These are phyloP conservation scores for Cryphonectria carpinicola DNA, from an alignment of 2,329 filamentous ascomycete genomes.

Conservation along the genomic window DNA sequence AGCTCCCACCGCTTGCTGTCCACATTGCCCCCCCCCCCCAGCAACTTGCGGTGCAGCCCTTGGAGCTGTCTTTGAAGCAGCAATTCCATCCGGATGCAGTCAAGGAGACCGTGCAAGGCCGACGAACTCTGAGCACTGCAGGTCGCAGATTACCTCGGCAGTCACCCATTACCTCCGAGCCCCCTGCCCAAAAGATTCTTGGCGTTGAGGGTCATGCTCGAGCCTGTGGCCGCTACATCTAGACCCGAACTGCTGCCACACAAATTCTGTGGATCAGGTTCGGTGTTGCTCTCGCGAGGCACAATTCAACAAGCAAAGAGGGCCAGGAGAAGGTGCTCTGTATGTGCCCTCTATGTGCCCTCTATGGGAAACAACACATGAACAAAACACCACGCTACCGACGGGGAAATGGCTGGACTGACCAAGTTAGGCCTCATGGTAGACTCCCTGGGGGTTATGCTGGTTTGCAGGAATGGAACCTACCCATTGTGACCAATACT, in stretches of 20 bases:
- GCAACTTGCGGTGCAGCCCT: too few species aligned
- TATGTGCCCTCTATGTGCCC: too few species aligned
- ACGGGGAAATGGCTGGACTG: neutral
- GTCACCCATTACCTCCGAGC: neutral
- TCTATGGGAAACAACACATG: neutral
- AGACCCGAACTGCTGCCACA: too few species aligned
- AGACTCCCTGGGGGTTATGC: neutral
- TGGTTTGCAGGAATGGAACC: neutral
- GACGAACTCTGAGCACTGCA: neutral
- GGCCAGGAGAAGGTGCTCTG: neutral
- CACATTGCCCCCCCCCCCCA: neutral
- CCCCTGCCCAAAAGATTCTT: neutral
- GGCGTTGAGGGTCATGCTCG: neutral
- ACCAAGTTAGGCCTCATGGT: neutral
- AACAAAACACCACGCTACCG: neutral
- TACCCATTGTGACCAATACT: neutral
- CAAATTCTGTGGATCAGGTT: neutral
- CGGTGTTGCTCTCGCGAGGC: neutral
- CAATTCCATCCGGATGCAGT: too few species aligned
- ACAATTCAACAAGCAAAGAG: neutral
- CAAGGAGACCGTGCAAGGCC: too few species aligned
- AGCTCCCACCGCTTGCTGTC: neutral
- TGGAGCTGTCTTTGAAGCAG: too few species aligned
- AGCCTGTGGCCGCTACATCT: neutral
- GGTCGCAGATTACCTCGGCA: neutral